A percentile compares a stretch with the other conserved stretches of the same genome.
Conservation (phyloP, 2,329 filamentous ascomycete species). For the Sclerotinia spermophila region DNA sequence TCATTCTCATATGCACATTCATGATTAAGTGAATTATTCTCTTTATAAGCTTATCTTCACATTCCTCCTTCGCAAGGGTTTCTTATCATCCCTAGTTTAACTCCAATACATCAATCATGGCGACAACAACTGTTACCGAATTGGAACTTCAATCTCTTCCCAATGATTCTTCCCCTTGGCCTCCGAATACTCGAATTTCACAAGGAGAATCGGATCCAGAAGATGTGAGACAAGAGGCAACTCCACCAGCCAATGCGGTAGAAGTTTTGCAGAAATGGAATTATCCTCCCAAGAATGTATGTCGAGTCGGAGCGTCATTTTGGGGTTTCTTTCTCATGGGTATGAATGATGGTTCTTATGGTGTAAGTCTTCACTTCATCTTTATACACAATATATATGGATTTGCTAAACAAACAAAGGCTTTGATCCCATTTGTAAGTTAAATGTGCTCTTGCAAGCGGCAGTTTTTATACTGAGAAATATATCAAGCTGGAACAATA, state of each 20-base stretch:
- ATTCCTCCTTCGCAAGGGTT: neutral
- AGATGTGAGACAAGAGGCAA: slow-evolving; percentile 11
- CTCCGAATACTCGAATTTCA: neutral
- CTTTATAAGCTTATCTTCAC: neutral
- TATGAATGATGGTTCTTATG: slow-evolving; percentile 24
- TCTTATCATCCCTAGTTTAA: neutral
- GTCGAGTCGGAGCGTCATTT: slow-evolving; percentile 55
- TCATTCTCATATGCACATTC: neutral
- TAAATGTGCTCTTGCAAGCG: too few relatives aligned
- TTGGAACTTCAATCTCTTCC: neutral
- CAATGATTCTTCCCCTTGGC: neutral
- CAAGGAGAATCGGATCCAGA: neutral
- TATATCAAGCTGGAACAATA: slow-evolving; percentile 40
- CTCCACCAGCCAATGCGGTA: slow-evolving; percentile 5
- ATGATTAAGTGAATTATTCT: neutral
- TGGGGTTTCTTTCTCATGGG: slow-evolving; percentile 59
- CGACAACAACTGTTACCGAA: neutral
- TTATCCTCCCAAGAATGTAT: slow-evolving; percentile 53
- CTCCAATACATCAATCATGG: neutral
- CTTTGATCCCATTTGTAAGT: slow-evolving; percentile 44
- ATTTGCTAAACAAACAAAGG: slow-evolving; percentile 36
- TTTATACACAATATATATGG: neutral
- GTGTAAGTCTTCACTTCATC: slow-evolving; percentile 21
- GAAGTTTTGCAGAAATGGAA: slow-evolving; percentile 58
- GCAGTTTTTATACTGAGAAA: neutral